Percentiles rank a stretch among this genome's conserved stretches.
Conservation (phyloP, 179 eudicot species). For the Beta lomatogona region DNA sequence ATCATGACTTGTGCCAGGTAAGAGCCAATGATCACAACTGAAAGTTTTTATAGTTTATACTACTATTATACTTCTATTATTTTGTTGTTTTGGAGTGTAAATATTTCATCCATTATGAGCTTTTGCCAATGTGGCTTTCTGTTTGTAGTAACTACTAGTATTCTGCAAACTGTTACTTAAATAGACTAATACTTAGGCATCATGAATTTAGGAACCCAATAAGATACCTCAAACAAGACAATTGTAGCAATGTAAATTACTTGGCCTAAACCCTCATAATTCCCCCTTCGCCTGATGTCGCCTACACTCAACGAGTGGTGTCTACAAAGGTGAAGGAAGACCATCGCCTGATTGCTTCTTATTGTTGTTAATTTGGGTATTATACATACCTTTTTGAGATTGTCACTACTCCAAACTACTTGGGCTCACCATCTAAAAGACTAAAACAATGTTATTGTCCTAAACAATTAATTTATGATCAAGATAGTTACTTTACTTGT, state of each 20-base stretch:
- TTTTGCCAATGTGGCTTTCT: conserved; percentile 19
- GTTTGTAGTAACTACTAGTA: conserved; percentile 25
- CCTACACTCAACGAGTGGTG: too few relatives aligned
- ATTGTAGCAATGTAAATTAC: too few relatives aligned
- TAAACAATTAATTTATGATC: background rate
- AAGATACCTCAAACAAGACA: background rate
- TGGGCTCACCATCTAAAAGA: background rate
- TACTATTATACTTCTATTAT: background rate
- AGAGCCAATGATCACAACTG: conserved; percentile 18
- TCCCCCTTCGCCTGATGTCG: too few relatives aligned
- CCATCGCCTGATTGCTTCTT: too few relatives aligned
- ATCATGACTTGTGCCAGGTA: conserved; percentile 31
- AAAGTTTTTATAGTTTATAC: background rate
- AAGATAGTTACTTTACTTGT: conserved; percentile 14
- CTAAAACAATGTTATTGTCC: background rate
- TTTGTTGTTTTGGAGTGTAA: background rate
- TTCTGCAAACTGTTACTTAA: background rate
- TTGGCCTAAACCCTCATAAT: too few relatives aligned
- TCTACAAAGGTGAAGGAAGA: too few relatives aligned
- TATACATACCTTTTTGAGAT: too few relatives aligned
- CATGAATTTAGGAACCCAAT: background rate
- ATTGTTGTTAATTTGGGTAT: too few relatives aligned
- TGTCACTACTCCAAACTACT: too few relatives aligned
- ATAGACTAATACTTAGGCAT: background rate
- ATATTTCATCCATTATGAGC: background rate